Evolutionary conservation across 179 eudicot species (phyloP).

Genomic region (Actinidia polygama): DNA sequence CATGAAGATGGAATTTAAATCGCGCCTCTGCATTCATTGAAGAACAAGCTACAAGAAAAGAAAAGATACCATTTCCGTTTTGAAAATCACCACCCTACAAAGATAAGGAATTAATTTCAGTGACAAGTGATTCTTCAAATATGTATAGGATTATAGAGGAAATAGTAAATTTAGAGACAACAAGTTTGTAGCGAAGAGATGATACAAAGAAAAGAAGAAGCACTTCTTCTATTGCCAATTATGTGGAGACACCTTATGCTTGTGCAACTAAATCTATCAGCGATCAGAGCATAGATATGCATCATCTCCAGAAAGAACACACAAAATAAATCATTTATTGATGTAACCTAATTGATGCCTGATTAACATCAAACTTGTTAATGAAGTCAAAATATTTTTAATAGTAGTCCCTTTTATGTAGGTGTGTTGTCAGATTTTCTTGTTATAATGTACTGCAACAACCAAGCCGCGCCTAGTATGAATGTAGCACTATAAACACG

Average conservation of each 20-base stretch:
- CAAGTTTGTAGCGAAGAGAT: neutral
- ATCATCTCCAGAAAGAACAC: too few relatives aligned
- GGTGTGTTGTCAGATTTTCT: too few relatives aligned
- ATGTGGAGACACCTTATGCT: neutral
- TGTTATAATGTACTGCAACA: neutral
- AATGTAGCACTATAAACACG: neutral
- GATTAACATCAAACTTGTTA: too few relatives aligned
- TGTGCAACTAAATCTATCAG: neutral
- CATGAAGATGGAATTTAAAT: conserved; percentile 47
- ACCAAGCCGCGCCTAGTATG: conserved; percentile 1
- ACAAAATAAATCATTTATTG: too few relatives aligned
- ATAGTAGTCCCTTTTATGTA: too few relatives aligned
- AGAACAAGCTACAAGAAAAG: conserved; percentile 25
- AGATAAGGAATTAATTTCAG: neutral
- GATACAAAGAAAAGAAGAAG: neutral
- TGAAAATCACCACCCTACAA: conserved; percentile 97
- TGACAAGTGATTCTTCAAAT: neutral
- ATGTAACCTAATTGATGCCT: too few relatives aligned
- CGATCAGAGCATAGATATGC: too few relatives aligned
- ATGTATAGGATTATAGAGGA: neutral
- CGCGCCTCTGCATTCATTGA: conserved; percentile 39
- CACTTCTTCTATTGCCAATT: neutral
- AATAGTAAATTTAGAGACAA: neutral
- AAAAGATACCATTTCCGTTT: conserved; percentile 84
- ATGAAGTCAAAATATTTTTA: too few relatives aligned